phyloP scores from a whole-genome alignment of 805 yeast genomes.

The Hanseniaspora clermontiae region DNA sequence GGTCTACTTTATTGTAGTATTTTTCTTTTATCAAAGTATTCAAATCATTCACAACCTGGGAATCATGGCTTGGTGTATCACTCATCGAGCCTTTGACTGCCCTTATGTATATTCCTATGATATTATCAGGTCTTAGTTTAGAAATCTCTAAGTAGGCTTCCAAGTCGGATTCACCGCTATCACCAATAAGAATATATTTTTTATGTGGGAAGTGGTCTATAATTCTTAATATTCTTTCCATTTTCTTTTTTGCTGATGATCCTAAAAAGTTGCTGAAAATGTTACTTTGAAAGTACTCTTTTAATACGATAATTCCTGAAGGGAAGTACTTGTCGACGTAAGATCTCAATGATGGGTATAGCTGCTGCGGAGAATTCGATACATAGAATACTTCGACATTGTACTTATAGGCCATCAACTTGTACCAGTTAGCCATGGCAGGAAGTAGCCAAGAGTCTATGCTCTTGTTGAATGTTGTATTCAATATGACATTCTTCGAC shows the following conservation, averaged over 20 bases:
- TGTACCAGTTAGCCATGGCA: conserved; percentile 63
- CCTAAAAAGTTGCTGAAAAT: conserved; percentile 71
- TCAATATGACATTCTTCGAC: conserved; percentile 69
- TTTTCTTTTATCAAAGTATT: conserved; percentile 23
- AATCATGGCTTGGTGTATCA: conserved; percentile 32
- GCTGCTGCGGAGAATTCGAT: conserved; percentile 90
- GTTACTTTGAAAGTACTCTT: conserved; percentile 69
- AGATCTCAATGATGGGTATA: conserved; percentile 39
- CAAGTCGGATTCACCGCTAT: conserved; percentile 87
- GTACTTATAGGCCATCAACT: conserved; percentile 32
- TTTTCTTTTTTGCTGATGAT: conserved; percentile 74
- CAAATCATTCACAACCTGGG: conserved; percentile 23
- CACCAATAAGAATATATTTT: conserved; percentile 78
- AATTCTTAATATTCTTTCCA: conserved; percentile 48
- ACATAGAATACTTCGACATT: conserved; percentile 74
- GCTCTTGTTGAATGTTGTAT: conserved; percentile 60
- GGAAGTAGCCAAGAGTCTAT: conserved; percentile 58
- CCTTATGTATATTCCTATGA: conserved; percentile 67
- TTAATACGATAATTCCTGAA: conserved; percentile 68
- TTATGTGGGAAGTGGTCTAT: conserved; percentile 62
- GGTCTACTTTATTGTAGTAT: conserved; percentile 13
- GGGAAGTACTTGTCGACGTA: conserved; percentile 42
- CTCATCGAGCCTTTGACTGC: conserved; percentile 61
- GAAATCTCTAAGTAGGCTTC: conserved; percentile 80
- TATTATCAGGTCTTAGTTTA: conserved; percentile 43